phyloP scores from a whole-genome alignment of 805 yeast genomes.

The Candida schatavii region DNA sequence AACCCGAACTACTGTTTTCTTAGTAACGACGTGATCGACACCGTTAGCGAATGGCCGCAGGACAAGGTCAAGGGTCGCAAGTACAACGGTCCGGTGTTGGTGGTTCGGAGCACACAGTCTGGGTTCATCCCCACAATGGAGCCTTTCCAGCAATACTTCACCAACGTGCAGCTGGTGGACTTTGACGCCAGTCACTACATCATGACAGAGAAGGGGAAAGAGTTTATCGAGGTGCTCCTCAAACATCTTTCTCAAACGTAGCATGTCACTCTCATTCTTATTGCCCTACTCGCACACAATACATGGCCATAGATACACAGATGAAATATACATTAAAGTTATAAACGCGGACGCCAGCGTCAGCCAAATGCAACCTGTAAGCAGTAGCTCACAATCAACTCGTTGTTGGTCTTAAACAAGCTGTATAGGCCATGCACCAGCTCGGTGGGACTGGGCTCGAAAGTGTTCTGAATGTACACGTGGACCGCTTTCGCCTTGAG shows the following conservation, averaged over 20 bases:
- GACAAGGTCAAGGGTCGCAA: neutral
- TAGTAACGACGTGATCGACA: slow-evolving; percentile 1
- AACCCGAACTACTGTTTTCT: slow-evolving; percentile 3
- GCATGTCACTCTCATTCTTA: too few relatives aligned
- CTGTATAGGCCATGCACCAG: slow-evolving; percentile 28
- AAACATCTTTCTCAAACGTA: too few relatives aligned
- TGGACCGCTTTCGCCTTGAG: slow-evolving; percentile 26
- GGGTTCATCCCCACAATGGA: slow-evolving; percentile 2
- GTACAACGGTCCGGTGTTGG: slow-evolving; percentile 2
- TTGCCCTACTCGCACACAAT: too few relatives aligned
- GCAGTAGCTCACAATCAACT: slow-evolving; percentile 39
- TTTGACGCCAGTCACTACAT: slow-evolving; percentile 6
- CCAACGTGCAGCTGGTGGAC: neutral
- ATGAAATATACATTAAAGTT: neutral
- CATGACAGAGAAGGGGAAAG: slow-evolving; percentile 5
- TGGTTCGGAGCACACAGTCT: slow-evolving; percentile 1
- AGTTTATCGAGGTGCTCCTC: neutral
- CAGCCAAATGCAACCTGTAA: slow-evolving; percentile 40
- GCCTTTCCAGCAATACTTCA: slow-evolving; percentile 2
- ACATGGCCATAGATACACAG: neutral
- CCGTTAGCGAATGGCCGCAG: slow-evolving; percentile 4
- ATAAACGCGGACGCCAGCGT: too few relatives aligned
- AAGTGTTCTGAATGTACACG: slow-evolving; percentile 38
- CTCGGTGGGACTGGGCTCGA: slow-evolving; percentile 42
- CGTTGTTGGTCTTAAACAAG: slow-evolving; percentile 30